Conservation (phyloP, 179 eudicot genomes). For the Gypsophila paniculata region DNA sequence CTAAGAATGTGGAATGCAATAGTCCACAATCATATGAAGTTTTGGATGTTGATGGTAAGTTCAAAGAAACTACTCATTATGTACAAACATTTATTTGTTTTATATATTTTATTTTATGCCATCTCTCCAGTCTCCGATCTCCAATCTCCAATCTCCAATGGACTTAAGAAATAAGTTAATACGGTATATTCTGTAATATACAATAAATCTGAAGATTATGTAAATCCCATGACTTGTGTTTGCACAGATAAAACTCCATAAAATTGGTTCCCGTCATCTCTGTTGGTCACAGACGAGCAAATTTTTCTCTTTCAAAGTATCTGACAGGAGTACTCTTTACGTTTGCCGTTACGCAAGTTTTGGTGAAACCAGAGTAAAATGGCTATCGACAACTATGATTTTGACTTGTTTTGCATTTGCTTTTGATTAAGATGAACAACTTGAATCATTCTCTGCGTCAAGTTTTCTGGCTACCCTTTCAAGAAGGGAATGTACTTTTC, state of each 20-base stretch:
- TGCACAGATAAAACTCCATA: too few species aligned
- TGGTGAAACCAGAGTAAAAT: too few species aligned
- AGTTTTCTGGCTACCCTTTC: too few species aligned
- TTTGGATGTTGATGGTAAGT: constrained; percentile 13
- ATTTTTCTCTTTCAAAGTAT: background rate
- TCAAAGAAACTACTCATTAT: background rate
- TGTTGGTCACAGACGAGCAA: background rate
- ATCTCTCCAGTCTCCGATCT: background rate
- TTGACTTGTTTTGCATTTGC: background rate
- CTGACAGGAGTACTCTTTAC: too few species aligned
- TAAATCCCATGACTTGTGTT: too few species aligned
- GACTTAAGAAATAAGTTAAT: background rate
- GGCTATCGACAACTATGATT: background rate
- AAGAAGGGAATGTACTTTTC: too few species aligned
- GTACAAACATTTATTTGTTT: background rate
- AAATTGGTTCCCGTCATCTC: background rate
- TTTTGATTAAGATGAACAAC: background rate
- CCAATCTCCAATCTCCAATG: background rate
- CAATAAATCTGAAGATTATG: too few species aligned
- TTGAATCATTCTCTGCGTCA: too few species aligned
- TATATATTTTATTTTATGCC: background rate
- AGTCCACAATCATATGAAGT: background rate
- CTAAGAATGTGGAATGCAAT: background rate
- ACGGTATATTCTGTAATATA: background rate
- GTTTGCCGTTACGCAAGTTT: too few species aligned